Conservation (phyloP, 192 early-diverging fungal genomes). For the Radiomyces spectabilis region DNA sequence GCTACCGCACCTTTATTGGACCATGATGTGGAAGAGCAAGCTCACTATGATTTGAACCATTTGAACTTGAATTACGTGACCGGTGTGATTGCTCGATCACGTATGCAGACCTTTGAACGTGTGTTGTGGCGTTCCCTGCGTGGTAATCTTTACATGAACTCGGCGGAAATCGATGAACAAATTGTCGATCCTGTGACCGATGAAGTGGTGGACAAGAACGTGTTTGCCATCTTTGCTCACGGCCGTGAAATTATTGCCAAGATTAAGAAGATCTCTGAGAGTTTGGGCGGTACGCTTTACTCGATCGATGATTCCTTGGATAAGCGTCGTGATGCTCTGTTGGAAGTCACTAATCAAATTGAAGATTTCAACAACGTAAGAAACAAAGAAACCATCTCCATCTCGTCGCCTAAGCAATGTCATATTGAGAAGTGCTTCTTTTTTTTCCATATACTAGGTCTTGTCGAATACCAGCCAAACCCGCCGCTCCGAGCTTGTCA, state of each 20-base stretch:
- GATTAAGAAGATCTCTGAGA: conserved; percentile 92
- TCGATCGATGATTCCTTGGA: conserved; percentile 76
- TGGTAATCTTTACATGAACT: conserved; percentile 95
- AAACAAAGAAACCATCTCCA: conserved; percentile 17
- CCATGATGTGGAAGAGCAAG: conserved; percentile 43
- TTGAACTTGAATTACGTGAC: conserved; percentile 81
- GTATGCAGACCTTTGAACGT: conserved; percentile 87
- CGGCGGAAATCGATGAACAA: conserved; percentile 91
- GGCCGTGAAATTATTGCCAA: conserved; percentile 85
- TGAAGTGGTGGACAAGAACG: conserved; percentile 88
- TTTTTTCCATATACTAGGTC: conserved; percentile 37
- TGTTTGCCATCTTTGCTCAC: conserved; percentile 98
- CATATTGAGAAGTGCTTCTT: not conserved
- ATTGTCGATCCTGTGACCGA: conserved; percentile 90
- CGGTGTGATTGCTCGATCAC: conserved; percentile 86
- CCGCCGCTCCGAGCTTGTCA: conserved; percentile 74
- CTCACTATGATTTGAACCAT: conserved; percentile 22
- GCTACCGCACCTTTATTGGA: conserved; percentile 53
- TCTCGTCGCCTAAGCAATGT: too few relatives aligned
- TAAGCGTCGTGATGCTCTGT: conserved; percentile 75
- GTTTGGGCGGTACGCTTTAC: conserved; percentile 93
- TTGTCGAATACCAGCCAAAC: conserved; percentile 84
- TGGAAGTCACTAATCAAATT: conserved; percentile 76
- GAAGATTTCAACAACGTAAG: conserved; percentile 72
- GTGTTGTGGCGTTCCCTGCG: conserved; percentile 95